phyloP scores from a whole-genome alignment of 352 stramenopile genomes.

The Albugo laibachii region DNA sequence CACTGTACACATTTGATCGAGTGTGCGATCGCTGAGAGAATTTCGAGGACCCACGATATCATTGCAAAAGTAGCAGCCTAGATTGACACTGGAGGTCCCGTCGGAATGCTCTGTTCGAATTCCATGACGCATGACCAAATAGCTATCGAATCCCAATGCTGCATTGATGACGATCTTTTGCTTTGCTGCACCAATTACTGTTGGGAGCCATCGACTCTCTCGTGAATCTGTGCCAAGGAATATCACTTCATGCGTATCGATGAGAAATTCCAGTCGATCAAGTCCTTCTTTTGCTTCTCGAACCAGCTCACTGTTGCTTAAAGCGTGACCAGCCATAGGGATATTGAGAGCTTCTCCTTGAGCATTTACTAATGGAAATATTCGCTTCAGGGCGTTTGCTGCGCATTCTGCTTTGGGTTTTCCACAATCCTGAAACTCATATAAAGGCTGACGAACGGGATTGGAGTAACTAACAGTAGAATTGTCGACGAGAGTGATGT shows the following conservation, averaged over 20 bases:
- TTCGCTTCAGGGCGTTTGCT: slow-evolving; percentile 78
- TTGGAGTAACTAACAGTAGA: slow-evolving; percentile 96
- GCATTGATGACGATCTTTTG: slow-evolving; percentile 79
- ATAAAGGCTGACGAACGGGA: slow-evolving; percentile 93
- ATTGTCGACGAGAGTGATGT: slow-evolving; percentile 97
- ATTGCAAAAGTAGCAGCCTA: slow-evolving; percentile 99
- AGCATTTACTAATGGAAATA: slow-evolving; percentile 85
- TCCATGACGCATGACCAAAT: slow-evolving; percentile 96
- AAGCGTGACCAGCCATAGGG: slow-evolving; percentile 94
- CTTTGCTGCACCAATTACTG: slow-evolving; percentile 84
- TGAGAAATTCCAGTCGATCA: slow-evolving; percentile 70
- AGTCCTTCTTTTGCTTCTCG: slow-evolving; percentile 51
- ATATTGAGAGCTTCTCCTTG: slow-evolving; percentile 87
- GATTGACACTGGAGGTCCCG: slow-evolving; percentile 5
- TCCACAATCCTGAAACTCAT: slow-evolving; percentile 87
- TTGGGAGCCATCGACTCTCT: slow-evolving; percentile 96
- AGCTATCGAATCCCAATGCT: slow-evolving; percentile 89
- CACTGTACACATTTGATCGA: slow-evolving; percentile 99
- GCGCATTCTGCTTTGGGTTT: slow-evolving; percentile 89
- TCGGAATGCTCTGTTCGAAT: slow-evolving; percentile 8
- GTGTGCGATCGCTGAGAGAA: slow-evolving; percentile 89
- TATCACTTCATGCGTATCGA: slow-evolving; percentile 88
- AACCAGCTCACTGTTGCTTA: slow-evolving; percentile 34
- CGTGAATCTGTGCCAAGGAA: slow-evolving; percentile 97
- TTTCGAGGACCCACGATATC: slow-evolving; percentile 96